These are phyloP conservation scores for Umbelopsis sp. DNA, from an alignment of 192 early-diverging fungal species.

Conservation along the genomic window DNA sequence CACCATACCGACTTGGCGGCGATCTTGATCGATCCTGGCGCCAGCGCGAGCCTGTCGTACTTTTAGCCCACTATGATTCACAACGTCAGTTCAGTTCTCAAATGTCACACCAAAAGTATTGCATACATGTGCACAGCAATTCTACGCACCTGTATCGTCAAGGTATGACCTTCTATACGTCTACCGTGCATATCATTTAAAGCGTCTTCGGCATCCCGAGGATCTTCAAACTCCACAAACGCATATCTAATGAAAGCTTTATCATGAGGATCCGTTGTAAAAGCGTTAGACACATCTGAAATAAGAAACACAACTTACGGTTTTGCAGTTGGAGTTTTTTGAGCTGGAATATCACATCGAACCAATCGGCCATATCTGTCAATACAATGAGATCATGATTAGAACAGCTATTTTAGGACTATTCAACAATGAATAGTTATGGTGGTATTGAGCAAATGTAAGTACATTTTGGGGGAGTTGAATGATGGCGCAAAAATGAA, in stretches of 20 bases:
- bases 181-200: conserved; percentile 89
- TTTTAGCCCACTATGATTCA: conserved; percentile 76
- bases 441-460: too few species aligned
- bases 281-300: not conserved
- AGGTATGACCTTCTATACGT: conserved; percentile 74
- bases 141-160: conserved; percentile 75
- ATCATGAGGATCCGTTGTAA: not conserved
- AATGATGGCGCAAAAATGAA: too few species aligned
- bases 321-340: conserved; percentile 61
- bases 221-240: conserved; percentile 94
- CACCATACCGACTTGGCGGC: conserved; percentile 21
- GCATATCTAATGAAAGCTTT: conserved; percentile 67
- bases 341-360: conserved; percentile 85
- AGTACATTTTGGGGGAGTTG: too few species aligned
- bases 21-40: conserved; percentile 65
- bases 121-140: not conserved
- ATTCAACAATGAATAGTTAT: too few species aligned
- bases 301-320: conserved; percentile 61
- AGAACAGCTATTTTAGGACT: too few species aligned
- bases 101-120: not conserved
- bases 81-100: not conserved
- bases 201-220: conserved; percentile 91
- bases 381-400: not conserved
- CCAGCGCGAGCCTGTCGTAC: conserved; percentile 79
- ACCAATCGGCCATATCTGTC: conserved; percentile 80